Base-by-base conservation (phyloP, 75 land plant genomes). In the Pseudotsuga menziesii region DNA sequence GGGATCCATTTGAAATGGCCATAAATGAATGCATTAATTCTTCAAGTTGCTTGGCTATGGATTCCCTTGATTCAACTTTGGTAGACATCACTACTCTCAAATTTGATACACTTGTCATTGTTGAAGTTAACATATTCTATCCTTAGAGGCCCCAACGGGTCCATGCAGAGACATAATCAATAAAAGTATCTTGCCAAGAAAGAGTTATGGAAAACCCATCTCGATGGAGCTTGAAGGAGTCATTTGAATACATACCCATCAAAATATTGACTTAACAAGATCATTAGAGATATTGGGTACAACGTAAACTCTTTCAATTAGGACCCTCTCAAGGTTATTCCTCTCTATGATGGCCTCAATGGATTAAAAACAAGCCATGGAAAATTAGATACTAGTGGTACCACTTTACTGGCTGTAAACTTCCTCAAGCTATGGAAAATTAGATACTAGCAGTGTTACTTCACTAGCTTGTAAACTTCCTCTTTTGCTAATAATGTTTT, bases 321-420 rank as follows among this genome's bases (percentile, higher is more conserved):
- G 66, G 58, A 75, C n/a, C 44, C 81, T 16, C 11, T 75, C 78
- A 27, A 16, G 25, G 63, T 61, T 75, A 27, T 79, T 77, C 12
- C 81, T 77, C 15, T 55, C 52, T 26, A 79, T 26, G 15, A 67
- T 41, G 70, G 73, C 78, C 57, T 79, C 81, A 26, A 79, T 66
- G 29, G 83, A 82, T 35, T 82, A 61, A 54, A 82, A 82, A 16
- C 78, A 60, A 2, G 81, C 83, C 56, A 44, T 78, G 73, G 83
- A 79, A 82, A 74, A 70, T 74, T 8, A 78, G 67, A 20, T 75
- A 81, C 29, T 82, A 61, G 52, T 78, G 62, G 82, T 29, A 1
- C 32, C 1, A 29, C 32, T 29, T 29, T 1, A 29, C 32, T 29
- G 1, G 32, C 1, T 29, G 32, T 29, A 29, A 29, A 29, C 32